Percentiles rank a stretch among this genome's conserved stretches.
These are phyloP conservation scores for Pseudevernia furfuracea DNA, from an alignment of 495 filamentous ascomycete genomes.

Conservation along the genomic window DNA sequence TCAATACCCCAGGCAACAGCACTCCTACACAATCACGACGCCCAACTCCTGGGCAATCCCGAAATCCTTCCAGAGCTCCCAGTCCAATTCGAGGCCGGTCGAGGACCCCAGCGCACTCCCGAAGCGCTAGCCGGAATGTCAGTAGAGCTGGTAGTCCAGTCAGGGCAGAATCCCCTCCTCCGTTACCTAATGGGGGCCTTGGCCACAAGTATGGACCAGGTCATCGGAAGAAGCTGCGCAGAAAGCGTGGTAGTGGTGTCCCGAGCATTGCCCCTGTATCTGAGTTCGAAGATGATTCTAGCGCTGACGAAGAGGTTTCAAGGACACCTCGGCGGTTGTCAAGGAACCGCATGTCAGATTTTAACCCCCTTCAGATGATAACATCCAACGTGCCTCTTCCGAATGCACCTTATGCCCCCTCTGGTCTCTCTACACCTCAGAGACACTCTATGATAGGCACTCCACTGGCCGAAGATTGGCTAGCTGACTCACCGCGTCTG, in stretches of 20 bases:
- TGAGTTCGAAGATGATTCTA: constrained; percentile 12
- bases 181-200: constrained; percentile 1
- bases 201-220: constrained; percentile 17
- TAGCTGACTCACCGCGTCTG: constrained; percentile 3
- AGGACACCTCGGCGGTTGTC: neutral
- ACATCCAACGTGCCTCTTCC: neutral
- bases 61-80: constrained; percentile 12
- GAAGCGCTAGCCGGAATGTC: neutral
- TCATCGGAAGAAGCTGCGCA: constrained; percentile 12
- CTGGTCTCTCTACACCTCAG: neutral
- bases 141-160: constrained; percentile 3
- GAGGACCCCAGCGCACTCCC: constrained; percentile 5
- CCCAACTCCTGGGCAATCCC: constrained; percentile 15
- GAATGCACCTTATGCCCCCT: neutral
- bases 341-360: neutral
- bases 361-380: neutral
- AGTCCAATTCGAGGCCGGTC: constrained; percentile 10
- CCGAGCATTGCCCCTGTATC: constrained; percentile 1
- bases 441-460: constrained; percentile 9
- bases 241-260: neutral
- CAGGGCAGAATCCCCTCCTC: constrained; percentile 3
- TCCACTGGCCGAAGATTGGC: constrained; percentile 5
- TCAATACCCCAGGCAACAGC: constrained; percentile 1
- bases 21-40: constrained; percentile 6
- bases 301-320: constrained; percentile 6